Evolutionary conservation across 139 green algal genomes (phyloP).

Genomic region (Asterochloris sp.): DNA sequence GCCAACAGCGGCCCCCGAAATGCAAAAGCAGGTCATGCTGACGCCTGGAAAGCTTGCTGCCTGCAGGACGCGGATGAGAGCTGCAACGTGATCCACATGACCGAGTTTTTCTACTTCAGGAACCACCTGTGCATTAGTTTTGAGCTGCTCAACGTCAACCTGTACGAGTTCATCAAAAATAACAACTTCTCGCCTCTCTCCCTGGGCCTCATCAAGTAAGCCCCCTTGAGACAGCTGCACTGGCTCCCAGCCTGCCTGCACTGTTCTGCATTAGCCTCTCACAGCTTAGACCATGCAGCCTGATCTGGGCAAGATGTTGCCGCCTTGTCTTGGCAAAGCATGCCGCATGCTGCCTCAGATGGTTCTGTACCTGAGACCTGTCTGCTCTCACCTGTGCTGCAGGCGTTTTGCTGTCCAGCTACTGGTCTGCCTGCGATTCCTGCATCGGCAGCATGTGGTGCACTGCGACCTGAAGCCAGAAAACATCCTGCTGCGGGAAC

Average conservation of each 20-base stretch:
- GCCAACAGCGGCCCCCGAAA: too few relatives aligned
- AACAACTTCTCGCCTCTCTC: slow-evolving; percentile 75
- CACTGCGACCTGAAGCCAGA: slow-evolving; percentile 88
- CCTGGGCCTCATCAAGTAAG: slow-evolving; percentile 54
- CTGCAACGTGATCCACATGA: slow-evolving; percentile 62
- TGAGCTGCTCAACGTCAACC: slow-evolving; percentile 82
- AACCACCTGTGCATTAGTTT: slow-evolving; percentile 87
- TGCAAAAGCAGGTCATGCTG: too few relatives aligned
- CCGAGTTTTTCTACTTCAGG: slow-evolving; percentile 77
- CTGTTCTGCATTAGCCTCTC: too few relatives aligned
- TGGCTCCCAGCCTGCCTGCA: too few relatives aligned
- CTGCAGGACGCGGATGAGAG: slow-evolving; percentile 43
- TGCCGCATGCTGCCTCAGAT: too few relatives aligned
- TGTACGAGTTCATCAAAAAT: slow-evolving; percentile 85
- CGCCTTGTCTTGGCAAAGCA: too few relatives aligned
- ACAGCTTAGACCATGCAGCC: too few relatives aligned
- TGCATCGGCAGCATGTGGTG: slow-evolving; percentile 52
- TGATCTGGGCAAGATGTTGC: too few relatives aligned
- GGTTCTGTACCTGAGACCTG: background rate
- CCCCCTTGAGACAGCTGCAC: slow-evolving; percentile 11
- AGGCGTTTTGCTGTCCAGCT: slow-evolving; percentile 70
- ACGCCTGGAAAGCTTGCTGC: background rate
- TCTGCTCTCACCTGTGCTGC: slow-evolving; percentile 34
- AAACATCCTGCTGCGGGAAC: slow-evolving; percentile 74
- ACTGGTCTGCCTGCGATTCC: slow-evolving; percentile 47